These are phyloP conservation scores for Arthroderma uncinatum DNA, from an alignment of 2,329 filamentous ascomycete species.

Conservation along the genomic window DNA sequence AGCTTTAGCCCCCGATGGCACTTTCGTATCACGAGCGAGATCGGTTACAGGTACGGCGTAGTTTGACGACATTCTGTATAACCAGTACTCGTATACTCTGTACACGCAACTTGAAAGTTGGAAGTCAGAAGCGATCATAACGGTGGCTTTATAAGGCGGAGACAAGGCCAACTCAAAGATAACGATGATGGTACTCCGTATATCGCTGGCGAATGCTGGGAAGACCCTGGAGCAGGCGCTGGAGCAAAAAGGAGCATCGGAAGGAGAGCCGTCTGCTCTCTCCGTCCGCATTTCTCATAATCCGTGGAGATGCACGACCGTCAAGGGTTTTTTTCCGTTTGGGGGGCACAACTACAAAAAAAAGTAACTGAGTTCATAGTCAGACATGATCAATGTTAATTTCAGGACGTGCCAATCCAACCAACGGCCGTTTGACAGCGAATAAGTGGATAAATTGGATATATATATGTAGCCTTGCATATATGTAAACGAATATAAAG, in stretches of 20 bases:
- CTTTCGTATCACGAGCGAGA: slow-evolving; percentile 1
- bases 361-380: neutral
- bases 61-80: too few species aligned
- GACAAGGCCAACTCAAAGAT: neutral
- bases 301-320: neutral
- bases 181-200: neutral
- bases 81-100: too few species aligned
- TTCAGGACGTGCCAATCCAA: neutral
- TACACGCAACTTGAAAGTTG: neutral
- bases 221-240: neutral
- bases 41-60: neutral
- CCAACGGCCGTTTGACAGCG: neutral
- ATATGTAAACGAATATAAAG: neutral
- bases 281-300: neutral
- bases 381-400: neutral
- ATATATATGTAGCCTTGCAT: slow-evolving; percentile 1
- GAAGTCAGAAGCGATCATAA: neutral
- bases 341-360: neutral
- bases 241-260: neutral
- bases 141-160: neutral
- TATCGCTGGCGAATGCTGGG: neutral
- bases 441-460: neutral
- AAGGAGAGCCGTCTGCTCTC: neutral
- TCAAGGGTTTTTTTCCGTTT: neutral
- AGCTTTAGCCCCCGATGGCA: neutral